Conservation (phyloP, 2,329 filamentous ascomycete species). For the Cadophora luteo-olivacea region DNA sequence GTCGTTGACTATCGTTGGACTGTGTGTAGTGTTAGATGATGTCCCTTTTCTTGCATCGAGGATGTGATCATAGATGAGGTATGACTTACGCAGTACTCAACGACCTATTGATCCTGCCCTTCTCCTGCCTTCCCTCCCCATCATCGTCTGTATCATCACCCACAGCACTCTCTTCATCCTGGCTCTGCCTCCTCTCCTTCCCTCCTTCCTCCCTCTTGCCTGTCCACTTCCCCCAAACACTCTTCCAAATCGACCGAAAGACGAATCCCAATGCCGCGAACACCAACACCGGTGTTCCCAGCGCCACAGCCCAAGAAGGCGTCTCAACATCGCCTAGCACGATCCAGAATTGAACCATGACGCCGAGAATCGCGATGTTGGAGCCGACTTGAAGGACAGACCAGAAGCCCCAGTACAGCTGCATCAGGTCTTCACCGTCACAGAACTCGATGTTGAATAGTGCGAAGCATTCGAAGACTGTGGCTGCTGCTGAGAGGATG, state of each 20-base stretch:
- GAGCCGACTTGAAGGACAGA: constrained; percentile 65
- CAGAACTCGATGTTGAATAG: constrained; percentile 55
- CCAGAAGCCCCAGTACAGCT: constrained; percentile 66
- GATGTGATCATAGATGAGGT: background rate
- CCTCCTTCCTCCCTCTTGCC: constrained; percentile 9
- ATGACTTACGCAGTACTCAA: constrained; percentile 25
- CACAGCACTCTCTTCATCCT: constrained; percentile 20
- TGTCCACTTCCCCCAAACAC: constrained; percentile 19
- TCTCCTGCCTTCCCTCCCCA: background rate
- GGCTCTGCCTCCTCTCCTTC: background rate
- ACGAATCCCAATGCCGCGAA: constrained; percentile 49
- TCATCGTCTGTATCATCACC: constrained; percentile 16
- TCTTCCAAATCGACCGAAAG: constrained; percentile 47
- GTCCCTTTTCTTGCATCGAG: background rate
- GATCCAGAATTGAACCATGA: constrained; percentile 60
- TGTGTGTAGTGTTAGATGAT: constrained; percentile 10
- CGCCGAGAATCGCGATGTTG: constrained; percentile 63
- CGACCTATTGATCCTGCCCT: constrained; percentile 17
- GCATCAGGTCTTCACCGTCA: constrained; percentile 65
- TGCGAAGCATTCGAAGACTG: constrained; percentile 60
- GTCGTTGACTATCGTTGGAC: constrained; percentile 24
- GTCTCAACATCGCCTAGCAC: constrained; percentile 56
- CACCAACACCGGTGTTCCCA: constrained; percentile 66
- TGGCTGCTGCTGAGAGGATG: constrained; percentile 50
- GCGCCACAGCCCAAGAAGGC: constrained; percentile 65